Evolutionary conservation across 2,329 filamentous ascomycete genomes (phyloP).

Genomic region (Curvularia hawaiiensis): DNA sequence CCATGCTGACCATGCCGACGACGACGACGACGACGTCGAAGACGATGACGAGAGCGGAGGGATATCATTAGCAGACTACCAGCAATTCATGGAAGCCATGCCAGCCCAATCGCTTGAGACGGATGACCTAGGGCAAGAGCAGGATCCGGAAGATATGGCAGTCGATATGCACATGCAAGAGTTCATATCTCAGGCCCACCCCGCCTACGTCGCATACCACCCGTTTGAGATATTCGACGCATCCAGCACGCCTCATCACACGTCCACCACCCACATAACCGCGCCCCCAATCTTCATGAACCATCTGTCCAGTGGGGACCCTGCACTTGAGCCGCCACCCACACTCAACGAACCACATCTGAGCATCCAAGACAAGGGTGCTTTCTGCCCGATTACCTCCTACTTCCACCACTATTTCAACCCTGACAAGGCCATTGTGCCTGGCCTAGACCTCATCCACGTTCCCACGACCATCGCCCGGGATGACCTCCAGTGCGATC

Average conservation of each 20-base stretch:
- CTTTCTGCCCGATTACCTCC: conserved; percentile 36
- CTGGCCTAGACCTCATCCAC: conserved; percentile 32
- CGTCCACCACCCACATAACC: conserved; percentile 20
- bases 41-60: conserved; percentile 32
- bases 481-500: conserved; percentile 43
- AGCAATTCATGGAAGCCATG: conserved; percentile 17
- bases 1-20: conserved; percentile 17
- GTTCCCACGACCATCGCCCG: conserved; percentile 35
- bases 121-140: conserved; percentile 9
- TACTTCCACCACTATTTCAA: conserved; percentile 33
- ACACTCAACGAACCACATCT: conserved; percentile 36
- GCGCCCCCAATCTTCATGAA: conserved; percentile 16
- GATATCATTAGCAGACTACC: conserved; percentile 32
- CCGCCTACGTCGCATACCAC: conserved; percentile 14
- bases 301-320: conserved; percentile 24
- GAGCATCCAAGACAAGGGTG: conserved; percentile 34
- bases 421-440: conserved; percentile 19
- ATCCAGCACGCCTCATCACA: conserved; percentile 17
- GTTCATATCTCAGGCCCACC: conserved; percentile 24
- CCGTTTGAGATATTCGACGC: conserved; percentile 14
- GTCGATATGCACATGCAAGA: conserved; percentile 18
- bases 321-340: conserved; percentile 30
- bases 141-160: conserved; percentile 3
- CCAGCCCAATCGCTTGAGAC: conserved; percentile 4
- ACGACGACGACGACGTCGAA: background rate